Conservation (phyloP, 2,329 filamentous ascomycete genomes). For the Pezicula carpinea region DNA sequence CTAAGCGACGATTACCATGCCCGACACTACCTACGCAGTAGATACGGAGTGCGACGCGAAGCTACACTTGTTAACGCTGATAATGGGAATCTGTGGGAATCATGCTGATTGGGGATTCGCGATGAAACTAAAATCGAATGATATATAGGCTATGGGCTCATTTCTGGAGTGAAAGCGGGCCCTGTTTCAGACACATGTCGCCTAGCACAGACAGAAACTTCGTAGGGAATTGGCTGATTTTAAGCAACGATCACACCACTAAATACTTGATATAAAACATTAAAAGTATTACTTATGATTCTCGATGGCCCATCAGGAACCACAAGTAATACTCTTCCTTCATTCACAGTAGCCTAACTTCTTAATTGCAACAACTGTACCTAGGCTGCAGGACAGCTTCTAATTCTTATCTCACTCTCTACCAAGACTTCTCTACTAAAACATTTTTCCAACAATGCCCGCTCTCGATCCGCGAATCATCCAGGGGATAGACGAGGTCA, state of each 20-base stretch:
- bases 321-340: neutral
- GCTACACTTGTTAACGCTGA: neutral
- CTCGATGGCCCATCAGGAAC: too few species aligned
- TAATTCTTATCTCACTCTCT: neutral
- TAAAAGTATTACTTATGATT: too few species aligned
- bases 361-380: neutral
- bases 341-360: neutral
- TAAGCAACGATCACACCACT: neutral
- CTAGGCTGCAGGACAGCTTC: neutral
- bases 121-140: neutral
- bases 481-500: neutral
- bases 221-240: neutral
- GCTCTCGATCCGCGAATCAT: constrained; percentile 5
- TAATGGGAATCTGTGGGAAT: too few species aligned
- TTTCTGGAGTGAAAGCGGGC: neutral
- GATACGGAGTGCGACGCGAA: neutral
- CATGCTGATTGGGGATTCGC: neutral
- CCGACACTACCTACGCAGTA: neutral
- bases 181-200: neutral
- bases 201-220: neutral
- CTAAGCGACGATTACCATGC: neutral
- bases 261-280: neutral
- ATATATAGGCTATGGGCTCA: neutral
- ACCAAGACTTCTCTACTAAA: neutral
- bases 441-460: neutral